phyloP scores from a whole-genome alignment of 1,284 basidiomycete species.

The Cystobasidiaceae sp. region DNA sequence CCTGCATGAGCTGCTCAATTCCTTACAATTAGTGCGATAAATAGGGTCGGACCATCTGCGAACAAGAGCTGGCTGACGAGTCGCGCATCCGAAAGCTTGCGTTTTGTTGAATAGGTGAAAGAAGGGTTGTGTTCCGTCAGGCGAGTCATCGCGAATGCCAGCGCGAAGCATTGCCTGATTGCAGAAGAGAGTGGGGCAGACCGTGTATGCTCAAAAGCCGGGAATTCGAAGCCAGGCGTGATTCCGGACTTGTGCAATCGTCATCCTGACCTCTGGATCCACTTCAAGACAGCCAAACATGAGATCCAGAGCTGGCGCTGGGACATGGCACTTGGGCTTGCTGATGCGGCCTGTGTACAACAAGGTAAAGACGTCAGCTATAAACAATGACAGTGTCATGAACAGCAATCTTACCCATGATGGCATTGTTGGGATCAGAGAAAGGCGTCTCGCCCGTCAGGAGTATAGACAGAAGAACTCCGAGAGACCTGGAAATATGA shows the following conservation, averaged over 20 bases:
- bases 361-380: neutral
- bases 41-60: too few species aligned
- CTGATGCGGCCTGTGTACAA: conserved; percentile 33
- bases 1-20: too few species aligned
- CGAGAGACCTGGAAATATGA: conserved; percentile 59
- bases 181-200: too few species aligned
- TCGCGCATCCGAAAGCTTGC: too few species aligned
- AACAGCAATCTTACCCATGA: conserved; percentile 47
- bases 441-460: conserved; percentile 82
- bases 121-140: too few species aligned
- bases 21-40: too few species aligned
- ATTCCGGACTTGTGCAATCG: conserved; percentile 63
- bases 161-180: too few species aligned
- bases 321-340: conserved; percentile 43
- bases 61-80: too few species aligned
- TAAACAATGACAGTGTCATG: conserved; percentile 41
- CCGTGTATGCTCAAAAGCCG: too few species aligned
- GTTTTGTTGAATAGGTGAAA: too few species aligned
- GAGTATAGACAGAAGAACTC: conserved; percentile 77
- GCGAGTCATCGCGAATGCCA: too few species aligned
- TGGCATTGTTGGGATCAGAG: conserved; percentile 64
- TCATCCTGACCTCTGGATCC: conserved; percentile 61
- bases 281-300: conserved; percentile 69
- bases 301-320: conserved; percentile 52
- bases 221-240: conserved; percentile 63